Evolutionary conservation across 352 stramenopile species (phyloP), one percentile per base, ranked within the genome.

Genomic region (Thraustochytrium sp.): DNA sequence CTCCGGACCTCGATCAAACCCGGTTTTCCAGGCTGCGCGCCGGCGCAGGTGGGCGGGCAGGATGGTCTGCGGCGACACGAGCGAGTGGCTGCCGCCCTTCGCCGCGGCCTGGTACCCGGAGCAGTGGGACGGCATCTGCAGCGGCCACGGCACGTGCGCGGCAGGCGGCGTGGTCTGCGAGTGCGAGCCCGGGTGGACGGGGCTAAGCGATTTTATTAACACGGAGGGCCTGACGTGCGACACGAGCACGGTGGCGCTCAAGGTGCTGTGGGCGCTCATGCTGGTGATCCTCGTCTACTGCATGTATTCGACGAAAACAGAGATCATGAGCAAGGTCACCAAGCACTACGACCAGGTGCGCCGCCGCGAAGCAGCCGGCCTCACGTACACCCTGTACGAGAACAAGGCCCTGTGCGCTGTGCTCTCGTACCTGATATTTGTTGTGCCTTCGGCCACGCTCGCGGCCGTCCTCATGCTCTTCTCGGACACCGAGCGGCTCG

Each of bases 141-240:
- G 29, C 13, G 42, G 44, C 0, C 68, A 75, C 51, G 68, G 68
- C 8, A 51, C 23, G 23, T 80, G 68, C 37, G 34, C 38, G 26
- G 1, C 76, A 8, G 34, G 68, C 13, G n/a, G n/a, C n/a, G n/a
- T n/a, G n/a, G 26, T 42, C 18, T 80, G 68, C 68, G 29, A 34
- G 26, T 80, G 68, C 18, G n/a, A 80, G 11, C 21, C 31, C 18
- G 68, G 68, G 13, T 80, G 68, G 68, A 75, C 42, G 18, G 68
- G 68, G 5, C 8, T 13, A 11, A 80, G 68, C 53, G 68, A 80
- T 26, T 65, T 80, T 46, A 80, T 80, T 42, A 80, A 64, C 68
- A 80, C 68, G 16, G 68, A 80, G 21, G 68, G 37, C 31, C 63
- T 80, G 21, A 18, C 11, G 0, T 80, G 68, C 51, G 34, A 80